Evolutionary conservation across 805 yeast genomes (phyloP), one percentile per base, ranked within the genome.

Genomic region (Ogataea philodendri): DNA sequence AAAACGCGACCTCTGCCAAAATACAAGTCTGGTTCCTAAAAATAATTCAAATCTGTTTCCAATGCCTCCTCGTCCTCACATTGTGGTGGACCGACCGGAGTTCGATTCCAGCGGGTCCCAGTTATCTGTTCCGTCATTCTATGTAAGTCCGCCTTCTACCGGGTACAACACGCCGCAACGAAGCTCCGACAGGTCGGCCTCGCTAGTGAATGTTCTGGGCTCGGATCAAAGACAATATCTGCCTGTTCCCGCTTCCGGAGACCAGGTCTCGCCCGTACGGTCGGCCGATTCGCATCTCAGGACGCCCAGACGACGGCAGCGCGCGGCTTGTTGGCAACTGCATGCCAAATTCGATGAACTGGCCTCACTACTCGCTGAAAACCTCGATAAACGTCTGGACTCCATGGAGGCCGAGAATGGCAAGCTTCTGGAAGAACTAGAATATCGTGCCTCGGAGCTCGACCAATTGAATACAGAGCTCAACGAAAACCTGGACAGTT

Each of bases 321-420:
- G n/a, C n/a, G n/a, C n/a, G n/a, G n/a, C n/a, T n/a, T 60, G 35
- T 27, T 51, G 30, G 49, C 39, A 67, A 54, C 43, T 47, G 20
- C 31, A 53, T 42, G 15, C 53, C 46, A 44, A 54, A 43, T 45
- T 60, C 51, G 37, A 50, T 26, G 49, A 59, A 5, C 43, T 54
- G n/a, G 51, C 54, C 16, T 47, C 55, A 7, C 52, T 50, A 13
- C 42, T 52, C 3, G 34, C 56, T 3, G 45, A 45, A 1, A 55
- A 49, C 11, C 35, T 56, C 5, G 53, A 51, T 15, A 46, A 43
- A 23, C 39, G 52, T 14, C 36, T 59, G 5, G 34, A 41, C 7
- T 42, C 51, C 22, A 35, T 68, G 5, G 53, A 54, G 6, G 30
- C 42, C 5, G 58, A 66, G 24, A 65, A 54, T 39, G 15, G 37